Conservation (phyloP, 306 rosid species). For the Sophora flavescens region DNA sequence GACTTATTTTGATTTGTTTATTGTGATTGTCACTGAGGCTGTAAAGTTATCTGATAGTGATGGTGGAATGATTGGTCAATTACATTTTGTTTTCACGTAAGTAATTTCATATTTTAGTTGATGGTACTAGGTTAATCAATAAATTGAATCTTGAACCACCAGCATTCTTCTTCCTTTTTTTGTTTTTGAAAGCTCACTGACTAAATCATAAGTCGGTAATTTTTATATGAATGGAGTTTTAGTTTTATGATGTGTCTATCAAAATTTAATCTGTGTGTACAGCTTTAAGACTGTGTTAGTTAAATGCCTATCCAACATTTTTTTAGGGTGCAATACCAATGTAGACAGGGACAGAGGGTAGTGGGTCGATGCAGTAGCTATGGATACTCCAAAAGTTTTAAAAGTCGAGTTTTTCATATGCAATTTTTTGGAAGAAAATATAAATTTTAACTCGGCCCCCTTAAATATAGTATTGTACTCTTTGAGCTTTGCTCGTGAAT, state of each 20-base stretch:
- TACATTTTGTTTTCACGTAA: slow-evolving; percentile 15
- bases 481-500: too few species aligned
- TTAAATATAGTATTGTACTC: too few species aligned
- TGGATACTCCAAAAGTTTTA: too few species aligned
- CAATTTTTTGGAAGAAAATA: too few species aligned
- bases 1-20: slow-evolving; percentile 22
- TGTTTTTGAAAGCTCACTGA: not conserved
- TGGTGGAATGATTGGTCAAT: slow-evolving; percentile 12
- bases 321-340: slow-evolving; percentile 1
- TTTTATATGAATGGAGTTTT: slow-evolving; percentile 24
- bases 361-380: too few species aligned
- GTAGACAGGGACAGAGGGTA: not conserved
- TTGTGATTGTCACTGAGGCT: slow-evolving; percentile 21
- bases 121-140: not conserved
- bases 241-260: slow-evolving; percentile 5
- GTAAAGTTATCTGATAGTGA: not conserved
- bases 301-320: slow-evolving; percentile 10
- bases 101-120: slow-evolving; percentile 16
- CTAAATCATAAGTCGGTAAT: not conserved
- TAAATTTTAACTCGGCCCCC: too few species aligned
- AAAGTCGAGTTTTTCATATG: too few species aligned
- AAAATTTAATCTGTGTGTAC: slow-evolving; percentile 17
- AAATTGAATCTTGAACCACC: slow-evolving; percentile 16
- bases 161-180: not conserved
- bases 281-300: not conserved